Evolutionary conservation across 305 asterid genomes (phyloP).

Genomic region (Fraxinus sp.): DNA sequence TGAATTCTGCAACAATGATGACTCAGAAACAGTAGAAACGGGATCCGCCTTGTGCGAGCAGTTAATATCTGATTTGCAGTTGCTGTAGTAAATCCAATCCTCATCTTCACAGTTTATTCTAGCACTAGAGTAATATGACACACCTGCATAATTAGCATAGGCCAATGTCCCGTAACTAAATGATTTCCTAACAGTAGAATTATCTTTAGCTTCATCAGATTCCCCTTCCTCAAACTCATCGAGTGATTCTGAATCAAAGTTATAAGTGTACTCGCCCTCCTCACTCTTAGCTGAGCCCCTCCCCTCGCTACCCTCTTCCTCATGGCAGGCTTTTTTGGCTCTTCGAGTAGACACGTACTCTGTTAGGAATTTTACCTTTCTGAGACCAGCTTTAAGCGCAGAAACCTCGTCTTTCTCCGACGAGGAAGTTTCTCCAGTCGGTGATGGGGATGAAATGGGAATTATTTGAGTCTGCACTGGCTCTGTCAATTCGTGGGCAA

Average conservation of each 20-base stretch:
- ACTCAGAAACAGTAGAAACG: slow-evolving; percentile 40
- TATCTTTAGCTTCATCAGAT: slow-evolving; percentile 68
- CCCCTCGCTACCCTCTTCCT: slow-evolving; percentile 75
- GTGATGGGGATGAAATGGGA: slow-evolving; percentile 51
- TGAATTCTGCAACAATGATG: slow-evolving; percentile 41
- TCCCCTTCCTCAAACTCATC: slow-evolving; percentile 79
- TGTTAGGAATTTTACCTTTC: slow-evolving; percentile 76
- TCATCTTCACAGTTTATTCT: slow-evolving; percentile 55
- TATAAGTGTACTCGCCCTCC: slow-evolving; percentile 74
- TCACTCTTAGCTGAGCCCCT: slow-evolving; percentile 76
- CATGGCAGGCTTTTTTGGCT: slow-evolving; percentile 80
- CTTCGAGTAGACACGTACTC: slow-evolving; percentile 78
- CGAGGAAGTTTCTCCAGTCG: slow-evolving; percentile 47
- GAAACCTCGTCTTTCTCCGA: slow-evolving; percentile 86
- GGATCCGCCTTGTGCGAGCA: slow-evolving; percentile 48
- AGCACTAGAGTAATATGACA: slow-evolving; percentile 50
- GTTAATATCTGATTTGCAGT: slow-evolving; percentile 77
- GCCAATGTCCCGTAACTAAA: slow-evolving; percentile 89
- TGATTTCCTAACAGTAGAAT: slow-evolving; percentile 65
- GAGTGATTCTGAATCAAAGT: slow-evolving; percentile 73
- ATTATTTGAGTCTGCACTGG: slow-evolving; percentile 44
- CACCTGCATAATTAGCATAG: slow-evolving; percentile 71
- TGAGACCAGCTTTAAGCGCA: slow-evolving; percentile 90
- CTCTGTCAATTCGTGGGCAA: slow-evolving; percentile 59
- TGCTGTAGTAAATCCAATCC: slow-evolving; percentile 88